These are phyloP conservation scores for Vitellaria paradoxa DNA, from an alignment of 179 eudicot genomes.

Conservation along the genomic window DNA sequence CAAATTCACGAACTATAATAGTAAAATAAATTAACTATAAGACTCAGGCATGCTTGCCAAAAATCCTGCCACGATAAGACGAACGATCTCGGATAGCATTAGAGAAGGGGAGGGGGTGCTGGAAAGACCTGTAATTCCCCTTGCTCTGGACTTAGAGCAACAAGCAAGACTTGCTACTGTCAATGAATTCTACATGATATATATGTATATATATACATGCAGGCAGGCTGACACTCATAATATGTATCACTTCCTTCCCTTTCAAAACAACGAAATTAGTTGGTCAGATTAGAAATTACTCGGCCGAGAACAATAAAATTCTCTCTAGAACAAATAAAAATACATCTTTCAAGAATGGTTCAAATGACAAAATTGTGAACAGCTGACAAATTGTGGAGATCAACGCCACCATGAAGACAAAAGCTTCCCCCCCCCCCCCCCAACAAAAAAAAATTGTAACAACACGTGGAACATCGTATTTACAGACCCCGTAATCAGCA, in stretches of 20 bases:
- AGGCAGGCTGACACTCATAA: background rate
- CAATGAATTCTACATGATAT: no score
- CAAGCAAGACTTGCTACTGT: no score
- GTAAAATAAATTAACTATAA: no score
- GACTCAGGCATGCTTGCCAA: no score
- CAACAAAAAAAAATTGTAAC: background rate
- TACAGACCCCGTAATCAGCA: background rate
- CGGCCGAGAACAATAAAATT: background rate
- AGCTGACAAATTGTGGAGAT: background rate
- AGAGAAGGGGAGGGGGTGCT: no score
- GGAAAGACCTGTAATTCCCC: no score
- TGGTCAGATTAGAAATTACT: background rate
- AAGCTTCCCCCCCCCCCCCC: constrained; percentile 1
- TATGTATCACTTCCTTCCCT: background rate
- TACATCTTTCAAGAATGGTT: background rate
- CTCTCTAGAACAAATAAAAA: background rate
- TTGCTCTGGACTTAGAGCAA: no score
- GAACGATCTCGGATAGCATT: no score
- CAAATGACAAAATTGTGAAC: constrained; percentile 10
- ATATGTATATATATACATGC: no score
- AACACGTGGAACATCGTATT: constrained; percentile 4
- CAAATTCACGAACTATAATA: no score
- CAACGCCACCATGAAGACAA: background rate
- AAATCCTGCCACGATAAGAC: no score
- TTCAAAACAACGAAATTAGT: background rate